Evolutionary conservation across 805 yeast species (phyloP), one percentile per base, ranked within the genome.

Genomic region (Candida palmyrensis): DNA sequence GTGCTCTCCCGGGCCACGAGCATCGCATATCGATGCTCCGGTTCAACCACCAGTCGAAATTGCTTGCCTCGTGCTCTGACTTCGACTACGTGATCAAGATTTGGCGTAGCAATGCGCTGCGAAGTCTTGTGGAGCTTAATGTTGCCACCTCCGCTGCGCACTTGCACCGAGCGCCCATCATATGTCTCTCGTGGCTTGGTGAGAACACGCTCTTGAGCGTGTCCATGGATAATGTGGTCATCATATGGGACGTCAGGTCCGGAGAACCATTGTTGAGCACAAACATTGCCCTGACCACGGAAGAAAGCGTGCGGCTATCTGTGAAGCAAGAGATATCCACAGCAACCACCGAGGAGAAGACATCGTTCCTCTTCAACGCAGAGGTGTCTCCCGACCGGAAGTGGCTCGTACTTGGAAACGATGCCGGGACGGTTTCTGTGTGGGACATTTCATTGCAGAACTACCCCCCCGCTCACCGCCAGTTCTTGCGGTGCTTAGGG

Each of bases 51-150:
- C 52, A 55, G 2, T 61, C 68, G 11, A 75, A 75, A 43, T 53
- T 81, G 19, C 60, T 89, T 25, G 77, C 87, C 3, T 77, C 89
- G 2, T 79, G 85, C 6, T 78, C 94, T 1, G 95, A 85, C 49
- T 45, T 33, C 16, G 96, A 89, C 51, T 71, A 74, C 36, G 63
- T 73, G 0, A 68, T 88, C 6, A 73, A 85, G 44, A 63, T 87
- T 14, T 89, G 96, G 95, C 74, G 70, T 47, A 82, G 87, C 23
- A 70, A 71, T 18, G 72, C 77, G 20, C 58, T 73, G 16, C 74
- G 73, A 38, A 70, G 76, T 18, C 57, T 70, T 22, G 70, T 57
- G 20, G 64, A 60, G 33, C 39, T 61, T 22, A 57, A 53, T 29
- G 41, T 37, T 6, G 32, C 27, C 4, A 33, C 46, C 3, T 43